phyloP scores from a whole-genome alignment of 176 grass and related monocot species.

The Hsuehochloa calcarea region DNA sequence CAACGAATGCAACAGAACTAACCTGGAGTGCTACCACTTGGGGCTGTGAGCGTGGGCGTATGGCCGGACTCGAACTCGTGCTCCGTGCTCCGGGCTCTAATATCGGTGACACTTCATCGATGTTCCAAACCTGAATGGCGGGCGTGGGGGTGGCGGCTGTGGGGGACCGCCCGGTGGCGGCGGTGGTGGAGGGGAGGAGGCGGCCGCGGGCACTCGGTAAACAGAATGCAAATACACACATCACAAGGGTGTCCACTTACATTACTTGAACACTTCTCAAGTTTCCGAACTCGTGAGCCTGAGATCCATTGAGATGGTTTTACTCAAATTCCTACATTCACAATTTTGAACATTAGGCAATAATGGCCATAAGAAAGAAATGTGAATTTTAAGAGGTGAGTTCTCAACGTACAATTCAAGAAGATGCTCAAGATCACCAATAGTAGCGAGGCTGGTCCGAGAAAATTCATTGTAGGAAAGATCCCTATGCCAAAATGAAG shows the following conservation, averaged over 20 bases:
- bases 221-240: neutral
- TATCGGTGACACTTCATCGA: too few species aligned
- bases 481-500: constrained; percentile 64
- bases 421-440: constrained; percentile 98
- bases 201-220: too few species aligned
- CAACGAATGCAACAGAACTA: too few species aligned
- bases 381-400: constrained; percentile 1
- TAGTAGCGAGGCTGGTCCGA: constrained; percentile 68
- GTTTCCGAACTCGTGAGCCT: constrained; percentile 91
- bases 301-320: constrained; percentile 69
- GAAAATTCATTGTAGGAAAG: constrained; percentile 87
- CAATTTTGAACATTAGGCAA: constrained; percentile 19
- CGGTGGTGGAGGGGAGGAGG: too few species aligned
- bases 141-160: too few species aligned
- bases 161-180: too few species aligned
- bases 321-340: constrained; percentile 78
- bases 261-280: constrained; percentile 92
- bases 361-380: neutral
- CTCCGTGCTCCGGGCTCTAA: too few species aligned
- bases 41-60: too few species aligned
- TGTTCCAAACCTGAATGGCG: too few species aligned
- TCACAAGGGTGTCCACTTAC: constrained; percentile 50
- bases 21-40: too few species aligned
- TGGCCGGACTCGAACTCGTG: too few species aligned
- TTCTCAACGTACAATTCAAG: constrained; percentile 69